Percentiles rank a stretch among this genome's conserved stretches.
These are phyloP conservation scores for Lipomyces spencermartinsiae DNA, from an alignment of 805 yeast genomes.

Conservation along the genomic window DNA sequence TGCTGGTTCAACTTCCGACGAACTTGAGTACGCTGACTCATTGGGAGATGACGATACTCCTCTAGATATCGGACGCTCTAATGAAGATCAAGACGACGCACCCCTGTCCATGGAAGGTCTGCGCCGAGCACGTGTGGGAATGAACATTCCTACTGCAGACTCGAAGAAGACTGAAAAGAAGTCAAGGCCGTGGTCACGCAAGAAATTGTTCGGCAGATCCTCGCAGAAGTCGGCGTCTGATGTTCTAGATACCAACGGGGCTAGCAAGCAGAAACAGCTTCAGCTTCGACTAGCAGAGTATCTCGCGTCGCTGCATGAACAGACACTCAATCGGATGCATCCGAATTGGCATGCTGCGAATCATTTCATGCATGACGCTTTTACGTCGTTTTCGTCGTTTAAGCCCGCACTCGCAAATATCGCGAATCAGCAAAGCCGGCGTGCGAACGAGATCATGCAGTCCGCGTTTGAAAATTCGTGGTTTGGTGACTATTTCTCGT, in stretches of 20 bases:
- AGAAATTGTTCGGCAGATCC: constrained; percentile 14
- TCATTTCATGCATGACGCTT: constrained; percentile 31
- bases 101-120: constrained; percentile 13
- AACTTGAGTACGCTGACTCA: constrained; percentile 17
- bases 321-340: constrained; percentile 31
- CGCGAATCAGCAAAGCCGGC: constrained; percentile 29
- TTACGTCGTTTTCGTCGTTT: constrained; percentile 28
- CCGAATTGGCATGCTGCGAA: constrained; percentile 32
- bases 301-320: constrained; percentile 25
- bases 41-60: constrained; percentile 9
- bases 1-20: constrained; percentile 29
- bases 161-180: constrained; percentile 20
- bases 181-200: constrained; percentile 17
- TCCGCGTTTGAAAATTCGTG: constrained; percentile 31
- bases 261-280: constrained; percentile 14
- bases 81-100: constrained; percentile 16
- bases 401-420: constrained; percentile 34
- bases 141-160: neutral
- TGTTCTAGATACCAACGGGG: constrained; percentile 8
- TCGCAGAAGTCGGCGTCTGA: neutral
- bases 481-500: constrained; percentile 29
- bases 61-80: neutral
- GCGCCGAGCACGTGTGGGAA: constrained; percentile 8
- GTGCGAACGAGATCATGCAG: constrained; percentile 28
- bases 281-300: constrained; percentile 34